Evolutionary conservation across 2,329 filamentous ascomycete species (phyloP).

Genomic region (Diaporthe citriasiana): DNA sequence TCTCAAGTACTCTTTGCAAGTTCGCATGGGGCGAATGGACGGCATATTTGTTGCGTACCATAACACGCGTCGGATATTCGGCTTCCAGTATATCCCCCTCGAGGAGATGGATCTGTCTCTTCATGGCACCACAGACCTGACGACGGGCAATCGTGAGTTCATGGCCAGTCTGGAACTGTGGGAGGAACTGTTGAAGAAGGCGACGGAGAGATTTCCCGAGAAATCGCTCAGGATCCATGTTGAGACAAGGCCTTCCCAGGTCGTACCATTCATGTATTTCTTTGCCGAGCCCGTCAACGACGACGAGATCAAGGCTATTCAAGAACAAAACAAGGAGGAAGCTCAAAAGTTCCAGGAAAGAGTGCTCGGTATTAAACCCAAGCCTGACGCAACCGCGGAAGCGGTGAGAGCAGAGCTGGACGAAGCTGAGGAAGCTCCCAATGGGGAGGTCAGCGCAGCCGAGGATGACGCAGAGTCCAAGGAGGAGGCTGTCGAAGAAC

Average conservation of each 20-base stretch:
- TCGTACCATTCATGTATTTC: constrained; percentile 82
- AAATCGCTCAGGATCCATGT: constrained; percentile 84
- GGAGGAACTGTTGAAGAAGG: constrained; percentile 83
- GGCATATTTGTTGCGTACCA: constrained; percentile 98
- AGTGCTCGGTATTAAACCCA: constrained; percentile 66
- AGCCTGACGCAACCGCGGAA: constrained; percentile 45
- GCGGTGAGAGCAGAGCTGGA: constrained; percentile 6
- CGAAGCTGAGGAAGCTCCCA: constrained; percentile 44
- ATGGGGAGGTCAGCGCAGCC: constrained; percentile 45
- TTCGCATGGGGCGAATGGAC: constrained; percentile 97
- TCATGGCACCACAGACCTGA: constrained; percentile 79
- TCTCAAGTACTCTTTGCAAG: constrained; percentile 96
- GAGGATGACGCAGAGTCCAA: constrained; percentile 48
- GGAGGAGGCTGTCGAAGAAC: constrained; percentile 46
- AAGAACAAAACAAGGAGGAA: constrained; percentile 74
- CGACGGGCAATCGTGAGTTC: constrained; percentile 87
- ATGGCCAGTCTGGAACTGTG: constrained; percentile 83
- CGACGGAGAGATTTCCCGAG: constrained; percentile 80
- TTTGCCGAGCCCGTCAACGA: constrained; percentile 88
- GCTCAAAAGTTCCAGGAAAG: constrained; percentile 78
- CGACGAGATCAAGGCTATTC: constrained; percentile 80
- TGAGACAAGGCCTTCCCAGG: constrained; percentile 75
- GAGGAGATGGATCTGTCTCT: constrained; percentile 90
- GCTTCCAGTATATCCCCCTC: constrained; percentile 93
- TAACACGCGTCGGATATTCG: constrained; percentile 95